Percentiles rank a stretch among this genome's conserved stretches.
These are phyloP conservation scores for Zalaria obscura DNA, from an alignment of 2,329 filamentous ascomycete species.

Conservation along the genomic window DNA sequence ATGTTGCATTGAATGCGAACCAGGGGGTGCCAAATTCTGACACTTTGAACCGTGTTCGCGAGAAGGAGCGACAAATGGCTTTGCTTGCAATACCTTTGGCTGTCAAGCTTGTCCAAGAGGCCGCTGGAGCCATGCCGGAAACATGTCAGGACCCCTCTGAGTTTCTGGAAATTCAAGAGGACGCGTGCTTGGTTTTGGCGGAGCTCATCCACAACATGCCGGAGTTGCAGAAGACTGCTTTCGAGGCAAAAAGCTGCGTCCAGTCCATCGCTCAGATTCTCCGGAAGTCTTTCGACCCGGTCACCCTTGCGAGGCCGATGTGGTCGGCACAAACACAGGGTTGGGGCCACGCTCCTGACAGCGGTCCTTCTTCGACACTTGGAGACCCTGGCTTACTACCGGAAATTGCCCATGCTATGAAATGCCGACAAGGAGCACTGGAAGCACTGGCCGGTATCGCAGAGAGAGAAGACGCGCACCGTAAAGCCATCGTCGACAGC, in stretches of 20 bases:
- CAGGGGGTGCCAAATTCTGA: conserved; percentile 11
- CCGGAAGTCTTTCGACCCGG: conserved; percentile 51
- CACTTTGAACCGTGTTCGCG: conserved; percentile 17
- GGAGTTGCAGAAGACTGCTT: conserved; percentile 66
- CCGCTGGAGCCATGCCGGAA: conserved; percentile 30
- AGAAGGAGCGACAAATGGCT: conserved; percentile 27
- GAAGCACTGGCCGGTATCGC: conserved; percentile 71
- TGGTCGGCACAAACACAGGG: conserved; percentile 35
- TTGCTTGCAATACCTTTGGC: conserved; percentile 32
- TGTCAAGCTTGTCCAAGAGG: conserved; percentile 32
- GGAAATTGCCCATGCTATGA: conserved; percentile 54
- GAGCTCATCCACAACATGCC: conserved; percentile 66
- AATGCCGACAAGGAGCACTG: conserved; percentile 60
- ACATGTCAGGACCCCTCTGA: conserved; percentile 27
- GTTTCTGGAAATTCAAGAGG: conserved; percentile 41
- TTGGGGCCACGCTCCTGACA: conserved; percentile 7
- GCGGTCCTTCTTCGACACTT: conserved; percentile 30
- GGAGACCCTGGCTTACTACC: conserved; percentile 49
- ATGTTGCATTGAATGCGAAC: conserved; percentile 18
- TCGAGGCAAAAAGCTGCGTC: conserved; percentile 50
- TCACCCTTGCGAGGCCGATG: conserved; percentile 34
- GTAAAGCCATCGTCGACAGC: conserved; percentile 68
- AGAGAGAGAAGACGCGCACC: conserved; percentile 67
- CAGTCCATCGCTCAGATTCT: conserved; percentile 48
- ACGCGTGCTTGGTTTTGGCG: conserved; percentile 61